phyloP scores from a whole-genome alignment of 2,329 filamentous ascomycete species.

The Trichocomaceae sp. region DNA sequence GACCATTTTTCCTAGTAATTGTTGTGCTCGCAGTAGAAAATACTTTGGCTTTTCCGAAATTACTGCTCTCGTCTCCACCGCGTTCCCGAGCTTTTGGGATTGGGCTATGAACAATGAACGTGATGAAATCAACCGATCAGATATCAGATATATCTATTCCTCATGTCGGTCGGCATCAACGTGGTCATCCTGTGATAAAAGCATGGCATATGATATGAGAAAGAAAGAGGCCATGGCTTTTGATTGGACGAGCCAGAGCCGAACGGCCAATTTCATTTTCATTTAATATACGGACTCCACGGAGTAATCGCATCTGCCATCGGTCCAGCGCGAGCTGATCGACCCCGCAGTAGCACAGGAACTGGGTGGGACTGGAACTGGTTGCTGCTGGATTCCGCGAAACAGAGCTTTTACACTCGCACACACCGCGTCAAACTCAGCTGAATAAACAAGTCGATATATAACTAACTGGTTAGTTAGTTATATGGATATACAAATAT shows the following conservation, averaged over 20 bases:
- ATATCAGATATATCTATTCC: not conserved
- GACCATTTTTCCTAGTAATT: too few species aligned
- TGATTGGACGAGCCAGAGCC: not conserved
- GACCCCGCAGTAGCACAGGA: slow-evolving; percentile 7
- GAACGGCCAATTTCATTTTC: not conserved
- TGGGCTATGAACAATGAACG: not conserved
- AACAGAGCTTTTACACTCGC: not conserved
- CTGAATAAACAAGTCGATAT: too few species aligned
- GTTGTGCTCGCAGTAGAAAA: too few species aligned
- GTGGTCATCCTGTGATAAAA: not conserved
- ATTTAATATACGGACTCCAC: not conserved
- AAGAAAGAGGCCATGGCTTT: not conserved
- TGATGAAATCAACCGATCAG: not conserved
- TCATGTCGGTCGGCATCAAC: not conserved
- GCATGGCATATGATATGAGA: too few species aligned
- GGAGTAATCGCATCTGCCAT: not conserved
- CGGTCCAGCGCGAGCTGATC: not conserved
- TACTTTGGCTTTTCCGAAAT: not conserved
- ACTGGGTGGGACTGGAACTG: not conserved
- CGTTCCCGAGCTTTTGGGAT: not conserved
- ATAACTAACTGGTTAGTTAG: too few species aligned
- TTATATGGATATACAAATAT: not conserved
- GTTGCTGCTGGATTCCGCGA: not conserved
- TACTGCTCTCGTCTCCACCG: slow-evolving; percentile 2
- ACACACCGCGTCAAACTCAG: too few species aligned